Percentiles rank a stretch among this genome's conserved stretches.
Conservation (phyloP, 306 rosid genomes). For the Lathyrus oleraceus region DNA sequence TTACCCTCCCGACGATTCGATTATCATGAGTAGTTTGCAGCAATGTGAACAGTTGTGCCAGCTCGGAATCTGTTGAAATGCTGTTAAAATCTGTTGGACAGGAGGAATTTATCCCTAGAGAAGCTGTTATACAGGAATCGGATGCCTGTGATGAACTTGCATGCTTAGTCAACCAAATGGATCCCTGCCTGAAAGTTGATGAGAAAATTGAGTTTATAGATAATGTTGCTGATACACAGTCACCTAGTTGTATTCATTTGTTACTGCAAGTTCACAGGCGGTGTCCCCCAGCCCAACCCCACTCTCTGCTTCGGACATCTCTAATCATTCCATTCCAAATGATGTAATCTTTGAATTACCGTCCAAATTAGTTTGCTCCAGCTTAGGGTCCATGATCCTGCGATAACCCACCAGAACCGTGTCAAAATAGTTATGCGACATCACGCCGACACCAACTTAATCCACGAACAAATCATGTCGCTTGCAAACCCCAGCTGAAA, state of each 20-base stretch:
- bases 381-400: too few relatives aligned
- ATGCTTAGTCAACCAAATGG: conserved; percentile 81
- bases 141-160: conserved; percentile 74
- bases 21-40: conserved; percentile 47
- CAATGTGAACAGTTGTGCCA: conserved; percentile 61
- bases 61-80: conserved; percentile 94
- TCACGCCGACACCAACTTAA: too few relatives aligned
- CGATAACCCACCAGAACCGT: too few relatives aligned
- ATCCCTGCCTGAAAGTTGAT: conserved; percentile 52
- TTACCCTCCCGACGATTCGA: conserved; percentile 56
- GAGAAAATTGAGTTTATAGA: conserved; percentile 43
- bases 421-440: too few relatives aligned
- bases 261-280: too few relatives aligned
- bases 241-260: conserved; percentile 38
- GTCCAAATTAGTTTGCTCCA: too few relatives aligned
- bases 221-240: conserved; percentile 46
- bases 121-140: conserved; percentile 56
- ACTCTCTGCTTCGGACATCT: too few relatives aligned
- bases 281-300: too few relatives aligned
- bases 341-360: too few relatives aligned
- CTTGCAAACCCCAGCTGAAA: too few relatives aligned
- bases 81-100: conserved; percentile 95
- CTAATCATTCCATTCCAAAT: too few relatives aligned
- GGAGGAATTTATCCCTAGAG: conserved; percentile 72
- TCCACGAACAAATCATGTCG: too few relatives aligned